Conservation (phyloP, 805 yeast genomes). For the Schwanniomyces polymorphus region DNA sequence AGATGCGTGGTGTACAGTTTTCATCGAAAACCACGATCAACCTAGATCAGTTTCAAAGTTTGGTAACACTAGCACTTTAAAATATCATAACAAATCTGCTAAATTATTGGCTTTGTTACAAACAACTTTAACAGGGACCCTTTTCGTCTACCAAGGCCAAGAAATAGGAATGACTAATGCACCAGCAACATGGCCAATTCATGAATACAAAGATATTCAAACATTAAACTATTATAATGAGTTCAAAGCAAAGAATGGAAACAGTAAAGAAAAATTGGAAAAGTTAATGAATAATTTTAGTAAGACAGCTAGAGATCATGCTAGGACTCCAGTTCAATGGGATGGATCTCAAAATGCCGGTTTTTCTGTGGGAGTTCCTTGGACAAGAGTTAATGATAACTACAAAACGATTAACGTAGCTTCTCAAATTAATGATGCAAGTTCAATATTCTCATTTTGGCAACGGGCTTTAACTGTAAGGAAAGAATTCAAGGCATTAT, state of each 20-base stretch:
- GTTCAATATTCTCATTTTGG: slow-evolving; percentile 49
- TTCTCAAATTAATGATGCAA: slow-evolving; percentile 43
- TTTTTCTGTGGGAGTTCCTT: slow-evolving; percentile 48
- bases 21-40: slow-evolving; percentile 61
- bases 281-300: slow-evolving; percentile 32
- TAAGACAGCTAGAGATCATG: slow-evolving; percentile 49
- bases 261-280: slow-evolving; percentile 15
- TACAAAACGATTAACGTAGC: slow-evolving; percentile 50
- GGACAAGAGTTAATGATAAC: too few species aligned
- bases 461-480: slow-evolving; percentile 42
- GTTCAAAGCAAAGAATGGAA: slow-evolving; percentile 23
- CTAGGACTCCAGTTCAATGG: slow-evolving; percentile 62
- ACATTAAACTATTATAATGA: slow-evolving; percentile 42
- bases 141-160: slow-evolving; percentile 61
- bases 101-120: slow-evolving; percentile 50
- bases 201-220: slow-evolving; percentile 53
- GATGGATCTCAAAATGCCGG: slow-evolving; percentile 44
- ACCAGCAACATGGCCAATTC: slow-evolving; percentile 44
- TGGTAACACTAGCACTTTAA: slow-evolving; percentile 45
- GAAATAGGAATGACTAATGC: slow-evolving; percentile 58
- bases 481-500: slow-evolving; percentile 42
- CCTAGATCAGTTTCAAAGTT: slow-evolving; percentile 54
- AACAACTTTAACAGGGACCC: slow-evolving; percentile 51
- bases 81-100: slow-evolving; percentile 38
- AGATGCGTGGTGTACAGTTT: slow-evolving; percentile 61